Evolutionary conservation across 768 basidiomycete species (phyloP).

Genomic region (Mrakia gelida): DNA sequence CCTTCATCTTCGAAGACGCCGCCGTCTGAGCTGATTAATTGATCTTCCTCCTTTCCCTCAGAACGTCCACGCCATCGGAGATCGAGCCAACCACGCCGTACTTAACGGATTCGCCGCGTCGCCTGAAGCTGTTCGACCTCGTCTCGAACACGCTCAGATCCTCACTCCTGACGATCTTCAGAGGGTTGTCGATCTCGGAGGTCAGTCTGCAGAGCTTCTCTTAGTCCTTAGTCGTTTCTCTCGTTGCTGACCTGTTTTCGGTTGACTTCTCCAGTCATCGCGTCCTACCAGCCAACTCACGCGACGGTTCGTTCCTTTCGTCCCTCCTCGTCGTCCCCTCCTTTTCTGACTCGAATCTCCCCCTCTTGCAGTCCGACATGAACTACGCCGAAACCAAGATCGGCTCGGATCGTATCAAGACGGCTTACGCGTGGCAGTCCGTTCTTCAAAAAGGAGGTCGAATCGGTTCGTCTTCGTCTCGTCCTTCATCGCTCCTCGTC

Average conservation of each 20-base stretch:
- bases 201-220: too few relatives aligned
- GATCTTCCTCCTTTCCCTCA: conserved; percentile 40
- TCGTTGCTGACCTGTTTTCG: conserved; percentile 57
- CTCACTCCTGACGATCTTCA: conserved; percentile 65
- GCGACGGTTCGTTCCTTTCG: neutral
- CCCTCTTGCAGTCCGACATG: conserved; percentile 61
- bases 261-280: conserved; percentile 46
- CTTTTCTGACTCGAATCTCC: too few relatives aligned
- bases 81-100: conserved; percentile 76
- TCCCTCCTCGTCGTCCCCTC: too few relatives aligned
- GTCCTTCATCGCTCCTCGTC: neutral
- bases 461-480: neutral
- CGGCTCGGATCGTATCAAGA: conserved; percentile 72
- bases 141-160: conserved; percentile 93
- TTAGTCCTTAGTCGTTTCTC: too few relatives aligned
- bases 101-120: conserved; percentile 75
- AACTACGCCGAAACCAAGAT: conserved; percentile 80
- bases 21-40: neutral
- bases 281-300: conserved; percentile 9
- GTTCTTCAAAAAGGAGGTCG: conserved; percentile 50
- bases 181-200: conserved; percentile 66
- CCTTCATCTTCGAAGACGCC: neutral
- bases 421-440: conserved; percentile 84
- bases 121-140: conserved; percentile 52
- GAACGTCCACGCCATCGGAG: conserved; percentile 64